These are phyloP conservation scores for Aspergillus jensenii DNA, from an alignment of 2,329 filamentous ascomycete species.

Conservation along the genomic window DNA sequence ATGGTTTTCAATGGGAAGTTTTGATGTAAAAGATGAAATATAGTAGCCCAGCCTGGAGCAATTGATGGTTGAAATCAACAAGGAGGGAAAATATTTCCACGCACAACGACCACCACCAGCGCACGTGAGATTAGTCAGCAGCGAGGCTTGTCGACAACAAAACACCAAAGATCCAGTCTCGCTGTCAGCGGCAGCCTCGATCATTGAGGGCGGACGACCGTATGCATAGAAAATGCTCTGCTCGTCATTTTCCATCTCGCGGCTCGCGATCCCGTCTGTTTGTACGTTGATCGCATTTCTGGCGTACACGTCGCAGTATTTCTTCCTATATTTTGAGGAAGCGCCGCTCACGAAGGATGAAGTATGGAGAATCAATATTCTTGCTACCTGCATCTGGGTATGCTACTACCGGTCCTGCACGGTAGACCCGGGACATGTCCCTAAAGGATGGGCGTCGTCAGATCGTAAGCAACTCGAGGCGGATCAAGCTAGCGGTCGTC, in stretches of 20 bases:
- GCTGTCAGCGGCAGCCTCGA: neutral
- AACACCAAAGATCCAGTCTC: neutral
- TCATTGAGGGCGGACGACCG: neutral
- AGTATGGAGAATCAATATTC: constrained; percentile 54
- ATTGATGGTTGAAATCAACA: neutral
- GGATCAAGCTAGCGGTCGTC: constrained; percentile 28
- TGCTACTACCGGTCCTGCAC: constrained; percentile 60
- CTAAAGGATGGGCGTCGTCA: constrained; percentile 39
- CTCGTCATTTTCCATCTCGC: constrained; percentile 32
- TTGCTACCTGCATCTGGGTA: constrained; percentile 56
- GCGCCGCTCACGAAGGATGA: constrained; percentile 51
- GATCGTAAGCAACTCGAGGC: constrained; percentile 20
- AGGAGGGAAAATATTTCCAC: constrained; percentile 17
- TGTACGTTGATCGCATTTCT: constrained; percentile 58
- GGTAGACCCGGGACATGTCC: constrained; percentile 58
- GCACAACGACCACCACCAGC: constrained; percentile 4
- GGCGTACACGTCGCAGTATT: constrained; percentile 59
- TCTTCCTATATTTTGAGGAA: constrained; percentile 57
- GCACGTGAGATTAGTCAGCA: constrained; percentile 17
- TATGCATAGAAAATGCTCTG: constrained; percentile 13
- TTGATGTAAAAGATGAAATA: constrained; percentile 5
- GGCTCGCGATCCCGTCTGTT: constrained; percentile 55
- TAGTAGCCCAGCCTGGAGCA: neutral
- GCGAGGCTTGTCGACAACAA: neutral
- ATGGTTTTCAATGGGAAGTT: too few relatives aligned